Evolutionary conservation across 1,139 yeast species (phyloP), one percentile per base, ranked within the genome.

Genomic region (Yamadazyma friedrichii): DNA sequence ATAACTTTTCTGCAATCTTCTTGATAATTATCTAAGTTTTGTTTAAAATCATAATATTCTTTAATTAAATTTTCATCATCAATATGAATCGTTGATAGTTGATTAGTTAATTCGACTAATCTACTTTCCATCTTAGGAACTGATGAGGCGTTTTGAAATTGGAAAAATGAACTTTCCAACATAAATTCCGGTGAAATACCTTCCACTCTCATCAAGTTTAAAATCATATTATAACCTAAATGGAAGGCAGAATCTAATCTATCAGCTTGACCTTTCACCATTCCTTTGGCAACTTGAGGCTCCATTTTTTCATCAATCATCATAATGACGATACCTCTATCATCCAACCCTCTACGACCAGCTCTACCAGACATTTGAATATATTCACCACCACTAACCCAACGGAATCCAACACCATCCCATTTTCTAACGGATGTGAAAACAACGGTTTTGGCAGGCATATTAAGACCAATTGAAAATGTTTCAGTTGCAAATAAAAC

Each of bases 321-420:
- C 87, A 94, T 86, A 54, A 94, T 93, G 41, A 94, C 98, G 61
- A 93, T 91, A 67, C 99, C 99, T 59, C 98, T 84, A 60, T 93
- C 97, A 75, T 94, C 99, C 51, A 94, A 77, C 56, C 99, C 98
- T 76, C 99, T 87, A 75, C 99, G 91, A 56, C 99, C 99, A 13
- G 99, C 99, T 68, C 99, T 84, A 49, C 99, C 99, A 33, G 97
- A 88, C 99, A 93, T 93, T 68, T 94, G 99, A 55, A 93, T 94
- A 64, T 93, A 94, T 66, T 94, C 99, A 69, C 98, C 99, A 45
- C 98, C 98, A 42, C 96, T 88, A 31, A 94, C 96, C 98, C 98
- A 93, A 65, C 99, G 82, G 71, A 91, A 89, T 20, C 93, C 94
- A 47, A 80, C 82, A 55, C 98, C 98, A 64, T 94, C 99, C 95